These are phyloP conservation scores for Manihot esculenta DNA, from an alignment of 441 rosid genomes.

Conservation along the genomic window DNA sequence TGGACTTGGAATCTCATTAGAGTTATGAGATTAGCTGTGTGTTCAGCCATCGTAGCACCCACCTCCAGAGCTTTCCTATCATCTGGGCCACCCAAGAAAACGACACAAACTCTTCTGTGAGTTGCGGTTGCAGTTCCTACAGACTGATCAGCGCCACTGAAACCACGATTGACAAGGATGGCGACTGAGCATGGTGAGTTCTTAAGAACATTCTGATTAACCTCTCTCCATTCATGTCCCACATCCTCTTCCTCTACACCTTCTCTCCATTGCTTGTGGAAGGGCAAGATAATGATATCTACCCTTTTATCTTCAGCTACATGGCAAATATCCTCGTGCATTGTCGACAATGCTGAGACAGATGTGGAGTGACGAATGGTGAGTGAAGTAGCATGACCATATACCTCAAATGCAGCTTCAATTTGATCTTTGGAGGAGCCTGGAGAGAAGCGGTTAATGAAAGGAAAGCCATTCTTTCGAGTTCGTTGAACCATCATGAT, in stretches of 20 bases:
- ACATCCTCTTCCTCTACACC: conserved; percentile 25
- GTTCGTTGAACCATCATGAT: conserved; percentile 47
- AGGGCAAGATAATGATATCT: conserved; percentile 39
- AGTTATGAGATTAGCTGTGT: conserved; percentile 18
- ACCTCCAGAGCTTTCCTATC: conserved; percentile 40
- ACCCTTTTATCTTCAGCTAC: conserved; percentile 42
- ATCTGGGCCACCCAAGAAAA: conserved; percentile 41
- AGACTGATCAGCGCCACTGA: not conserved
- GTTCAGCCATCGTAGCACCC: conserved; percentile 35
- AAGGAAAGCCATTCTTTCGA: conserved; percentile 44
- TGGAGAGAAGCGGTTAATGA: conserved; percentile 20
- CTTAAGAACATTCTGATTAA: conserved; percentile 38
- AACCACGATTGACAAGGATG: conserved; percentile 39
- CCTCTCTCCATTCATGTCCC: conserved; percentile 35
- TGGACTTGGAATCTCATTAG: conserved; percentile 27
- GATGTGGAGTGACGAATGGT: conserved; percentile 36
- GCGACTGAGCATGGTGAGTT: conserved; percentile 46
- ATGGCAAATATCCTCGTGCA: conserved; percentile 51
- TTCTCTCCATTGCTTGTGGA: conserved; percentile 34
- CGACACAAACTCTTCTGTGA: conserved; percentile 24
- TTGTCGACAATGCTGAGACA: conserved; percentile 38
- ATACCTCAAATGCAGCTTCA: conserved; percentile 31
- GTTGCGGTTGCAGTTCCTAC: not conserved
- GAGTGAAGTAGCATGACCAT: conserved; percentile 24
- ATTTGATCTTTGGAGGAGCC: conserved; percentile 29